phyloP scores from a whole-genome alignment of 73 alveolate species.

The Symbiodinium natans region DNA sequence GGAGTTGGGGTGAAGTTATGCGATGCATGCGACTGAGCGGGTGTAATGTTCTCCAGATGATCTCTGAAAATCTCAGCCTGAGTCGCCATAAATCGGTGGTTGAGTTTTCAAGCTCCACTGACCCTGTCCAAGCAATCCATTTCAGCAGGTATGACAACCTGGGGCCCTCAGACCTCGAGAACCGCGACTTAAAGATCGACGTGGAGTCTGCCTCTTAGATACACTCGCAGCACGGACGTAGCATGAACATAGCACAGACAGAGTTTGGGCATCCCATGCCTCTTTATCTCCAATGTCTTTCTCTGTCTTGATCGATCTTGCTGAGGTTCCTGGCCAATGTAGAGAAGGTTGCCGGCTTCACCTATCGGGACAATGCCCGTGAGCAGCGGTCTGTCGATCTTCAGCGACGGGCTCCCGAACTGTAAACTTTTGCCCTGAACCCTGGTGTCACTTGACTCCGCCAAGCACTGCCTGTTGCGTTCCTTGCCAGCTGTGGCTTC shows the following conservation, averaged over 20 bases:
- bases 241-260: background rate
- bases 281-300: too few species aligned
- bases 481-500: background rate
- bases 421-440: too few species aligned
- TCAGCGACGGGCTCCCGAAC: too few species aligned
- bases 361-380: constrained; percentile 34
- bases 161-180: constrained; percentile 29
- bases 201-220: constrained; percentile 31
- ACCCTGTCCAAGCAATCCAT: too few species aligned
- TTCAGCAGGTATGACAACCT: constrained; percentile 34
- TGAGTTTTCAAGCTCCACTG: too few species aligned
- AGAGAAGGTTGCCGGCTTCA: constrained; percentile 75
- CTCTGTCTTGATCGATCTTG: background rate
- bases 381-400: background rate
- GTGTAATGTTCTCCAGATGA: too few species aligned
- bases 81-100: too few species aligned
- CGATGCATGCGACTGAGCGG: too few species aligned
- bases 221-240: background rate
- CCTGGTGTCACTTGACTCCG: too few species aligned
- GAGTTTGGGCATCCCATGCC: background rate
- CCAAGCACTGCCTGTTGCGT: background rate
- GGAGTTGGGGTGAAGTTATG: too few species aligned
- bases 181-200: constrained; percentile 19
- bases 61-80: too few species aligned
- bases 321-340: constrained; percentile 44